Percentiles rank a stretch among this genome's conserved stretches.
These are phyloP conservation scores for Moesziomyces antarcticus DNA, from an alignment of 1,284 basidiomycete species.

Conservation along the genomic window DNA sequence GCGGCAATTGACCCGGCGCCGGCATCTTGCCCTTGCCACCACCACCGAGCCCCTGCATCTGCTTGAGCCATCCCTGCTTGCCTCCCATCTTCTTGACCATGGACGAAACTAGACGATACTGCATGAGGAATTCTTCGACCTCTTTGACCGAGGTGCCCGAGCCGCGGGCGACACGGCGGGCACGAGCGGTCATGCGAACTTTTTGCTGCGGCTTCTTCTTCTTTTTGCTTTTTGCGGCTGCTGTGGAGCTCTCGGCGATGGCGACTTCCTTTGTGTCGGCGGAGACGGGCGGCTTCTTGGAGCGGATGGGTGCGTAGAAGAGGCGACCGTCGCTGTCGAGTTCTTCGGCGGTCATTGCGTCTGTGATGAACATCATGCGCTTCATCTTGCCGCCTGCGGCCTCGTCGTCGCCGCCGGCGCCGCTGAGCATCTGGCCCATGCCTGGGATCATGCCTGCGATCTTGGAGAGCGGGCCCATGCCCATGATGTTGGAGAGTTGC, in stretches of 20 bases:
- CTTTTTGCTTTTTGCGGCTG: constrained; percentile 43
- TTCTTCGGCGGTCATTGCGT: constrained; percentile 93
- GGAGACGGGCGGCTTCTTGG: constrained; percentile 24
- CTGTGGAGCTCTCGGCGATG: constrained; percentile 33
- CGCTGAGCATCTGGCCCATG: constrained; percentile 81
- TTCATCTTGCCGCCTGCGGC: constrained; percentile 88
- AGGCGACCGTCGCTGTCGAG: constrained; percentile 90
- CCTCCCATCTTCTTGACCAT: constrained; percentile 93
- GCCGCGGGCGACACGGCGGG: constrained; percentile 85
- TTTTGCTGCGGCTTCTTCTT: constrained; percentile 52
- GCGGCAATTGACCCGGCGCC: constrained; percentile 56
- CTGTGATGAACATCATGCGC: constrained; percentile 98
- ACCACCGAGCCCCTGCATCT: constrained; percentile 54
- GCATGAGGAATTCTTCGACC: constrained; percentile 91
- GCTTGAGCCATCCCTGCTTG: constrained; percentile 77
- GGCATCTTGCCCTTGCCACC: constrained; percentile 55
- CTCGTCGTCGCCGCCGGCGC: constrained; percentile 77
- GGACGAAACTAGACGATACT: constrained; percentile 56
- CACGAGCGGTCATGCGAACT: constrained; percentile 63
- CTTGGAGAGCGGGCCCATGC: constrained; percentile 97
- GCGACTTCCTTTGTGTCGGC: constrained; percentile 32
- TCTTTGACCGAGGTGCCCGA: constrained; percentile 96
- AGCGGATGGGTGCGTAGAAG: constrained; percentile 54
- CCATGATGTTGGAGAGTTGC: constrained; percentile 97
- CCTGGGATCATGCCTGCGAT: constrained; percentile 99